Evolutionary conservation across 495 filamentous ascomycete genomes (phyloP), one percentile per base, ranked within the genome.

Genomic region (Neurospora sp.): DNA sequence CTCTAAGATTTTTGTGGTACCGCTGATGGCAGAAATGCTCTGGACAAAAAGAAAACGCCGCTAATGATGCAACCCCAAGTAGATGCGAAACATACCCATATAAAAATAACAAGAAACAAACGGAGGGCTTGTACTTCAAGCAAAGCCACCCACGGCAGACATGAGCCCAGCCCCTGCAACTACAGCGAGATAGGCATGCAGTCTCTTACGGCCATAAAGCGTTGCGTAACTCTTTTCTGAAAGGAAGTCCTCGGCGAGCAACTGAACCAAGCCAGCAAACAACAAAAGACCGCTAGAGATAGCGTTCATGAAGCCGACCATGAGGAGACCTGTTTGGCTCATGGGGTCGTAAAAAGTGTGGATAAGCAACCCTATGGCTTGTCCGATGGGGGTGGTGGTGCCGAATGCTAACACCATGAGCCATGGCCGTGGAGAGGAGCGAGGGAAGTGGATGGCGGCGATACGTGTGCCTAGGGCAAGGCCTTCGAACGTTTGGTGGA

Each of bases 361-460:
- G 20, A 97, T 86, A 27, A 89, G 82, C 9, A 98, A 83, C 0
- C 95, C 95, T 69, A 97, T 91, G 3, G 93, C 93, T 78, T 98
- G 95, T 14, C 95, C 95, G 44, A 97, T 82, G 2, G 95, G 95
- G 2, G 95, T 97, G 2, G 95, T 98, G 53, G 90, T 89, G 35
- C 95, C 95, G 76, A 96, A 98, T 3, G 95, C 93, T 8, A 96
- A 83, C 5, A 91, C 92, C 95, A 98, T 98, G n/a, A 97, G 85
- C 94, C 94, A 97, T 12, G 95, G 95, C 84, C 79, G 86, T 80
- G 77, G 82, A 68, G 74, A 85, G 27, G 84, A 81, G 40, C 81
- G 82, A n/a, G 89, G 86, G 72, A 87, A 90, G 16, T 87, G 81
- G 16, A 93, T 82, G 9, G 87, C 87, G 9, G 91, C 91, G 70